Evolutionary conservation across 192 early-diverging fungal species (phyloP).

Genomic region (Linnemannia schmuckeri): DNA sequence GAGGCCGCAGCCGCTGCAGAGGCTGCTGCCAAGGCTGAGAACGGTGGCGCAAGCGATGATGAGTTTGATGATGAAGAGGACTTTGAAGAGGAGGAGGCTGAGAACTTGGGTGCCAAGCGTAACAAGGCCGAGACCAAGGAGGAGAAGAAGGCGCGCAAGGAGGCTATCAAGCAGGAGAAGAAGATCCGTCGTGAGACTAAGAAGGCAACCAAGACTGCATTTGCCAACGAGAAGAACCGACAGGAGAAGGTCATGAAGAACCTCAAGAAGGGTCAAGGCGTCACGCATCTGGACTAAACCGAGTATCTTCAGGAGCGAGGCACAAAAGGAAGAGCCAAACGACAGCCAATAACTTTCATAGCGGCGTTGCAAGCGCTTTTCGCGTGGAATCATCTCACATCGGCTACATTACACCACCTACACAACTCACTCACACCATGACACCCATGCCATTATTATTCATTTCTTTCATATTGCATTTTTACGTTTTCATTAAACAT

Average conservation of each 20-base stretch:
- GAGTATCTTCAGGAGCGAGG: background rate
- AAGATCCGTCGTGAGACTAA: constrained; percentile 79
- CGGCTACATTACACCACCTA: constrained; percentile 2
- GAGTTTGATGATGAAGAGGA: constrained; percentile 54
- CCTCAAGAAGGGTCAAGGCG: constrained; percentile 62
- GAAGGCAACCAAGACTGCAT: constrained; percentile 85
- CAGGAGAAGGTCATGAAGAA: constrained; percentile 72
- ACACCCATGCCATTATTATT: constrained; percentile 4
- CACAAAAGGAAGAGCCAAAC: background rate
- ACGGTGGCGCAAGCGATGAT: constrained; percentile 52
- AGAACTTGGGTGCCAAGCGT: constrained; percentile 82
- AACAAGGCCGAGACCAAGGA: constrained; percentile 88
- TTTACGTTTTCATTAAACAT: constrained; percentile 1
- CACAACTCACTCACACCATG: too few relatives aligned
- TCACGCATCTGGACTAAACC: constrained; percentile 59
- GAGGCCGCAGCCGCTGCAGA: constrained; percentile 32
- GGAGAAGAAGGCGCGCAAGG: constrained; percentile 94
- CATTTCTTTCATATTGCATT: constrained; percentile 3
- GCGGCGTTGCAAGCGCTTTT: too few relatives aligned
- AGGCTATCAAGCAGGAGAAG: constrained; percentile 85
- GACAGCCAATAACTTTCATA: background rate
- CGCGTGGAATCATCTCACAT: background rate
- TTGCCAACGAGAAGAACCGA: constrained; percentile 75
- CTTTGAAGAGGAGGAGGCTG: constrained; percentile 47
- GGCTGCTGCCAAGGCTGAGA: constrained; percentile 47